phyloP scores from a whole-genome alignment of 2,329 filamentous ascomycete species.

The Neofusicoccum umdonicola region DNA sequence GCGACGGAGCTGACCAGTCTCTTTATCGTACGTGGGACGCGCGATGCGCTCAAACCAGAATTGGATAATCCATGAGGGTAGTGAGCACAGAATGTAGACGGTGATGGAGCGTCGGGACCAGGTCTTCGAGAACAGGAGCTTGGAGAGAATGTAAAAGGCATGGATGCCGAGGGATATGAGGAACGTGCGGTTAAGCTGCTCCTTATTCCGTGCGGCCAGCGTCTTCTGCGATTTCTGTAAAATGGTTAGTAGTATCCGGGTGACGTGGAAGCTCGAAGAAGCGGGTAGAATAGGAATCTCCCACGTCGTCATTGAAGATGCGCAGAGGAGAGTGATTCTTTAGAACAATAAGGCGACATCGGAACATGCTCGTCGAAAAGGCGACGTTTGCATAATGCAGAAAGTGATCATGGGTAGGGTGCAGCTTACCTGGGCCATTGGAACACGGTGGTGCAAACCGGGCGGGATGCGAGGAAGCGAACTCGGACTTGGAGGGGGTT shows the following conservation, averaged over 20 bases:
- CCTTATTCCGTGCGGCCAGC: constrained; percentile 74
- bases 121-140: constrained; percentile 62
- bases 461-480: background rate
- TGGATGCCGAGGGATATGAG: constrained; percentile 72
- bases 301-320: background rate
- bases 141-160: constrained; percentile 68
- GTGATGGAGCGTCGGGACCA: constrained; percentile 54
- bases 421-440: constrained; percentile 8
- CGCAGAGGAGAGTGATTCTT: background rate
- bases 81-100: constrained; percentile 69
- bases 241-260: background rate
- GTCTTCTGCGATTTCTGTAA: constrained; percentile 53
- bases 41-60: constrained; percentile 82
- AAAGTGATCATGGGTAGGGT: background rate
- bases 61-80: constrained; percentile 75
- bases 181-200: constrained; percentile 78
- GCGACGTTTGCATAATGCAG: background rate
- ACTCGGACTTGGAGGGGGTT: background rate
- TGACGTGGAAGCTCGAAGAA: constrained; percentile 8
- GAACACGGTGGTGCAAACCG: background rate
- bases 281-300: background rate
- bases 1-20: constrained; percentile 59
- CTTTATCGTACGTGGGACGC: constrained; percentile 68
- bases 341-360: background rate
- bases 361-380: background rate